These are phyloP conservation scores for Reticulascus tulasneorum DNA, from an alignment of 2,329 filamentous ascomycete species.

Conservation along the genomic window DNA sequence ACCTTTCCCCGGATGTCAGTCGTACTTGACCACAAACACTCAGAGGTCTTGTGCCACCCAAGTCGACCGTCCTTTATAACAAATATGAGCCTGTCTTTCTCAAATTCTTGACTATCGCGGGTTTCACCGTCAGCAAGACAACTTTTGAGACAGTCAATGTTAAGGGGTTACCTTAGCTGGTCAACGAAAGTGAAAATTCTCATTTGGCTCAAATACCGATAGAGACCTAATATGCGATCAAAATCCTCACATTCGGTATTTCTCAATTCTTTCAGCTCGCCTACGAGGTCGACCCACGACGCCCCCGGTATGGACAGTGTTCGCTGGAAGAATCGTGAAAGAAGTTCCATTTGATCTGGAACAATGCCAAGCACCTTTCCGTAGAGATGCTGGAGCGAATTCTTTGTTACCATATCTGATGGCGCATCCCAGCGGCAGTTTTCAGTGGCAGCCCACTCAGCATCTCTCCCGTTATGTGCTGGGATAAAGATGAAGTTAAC, in stretches of 20 bases:
- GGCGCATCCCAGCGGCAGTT: conserved; percentile 1
- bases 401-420: neutral
- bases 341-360: neutral
- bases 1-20: conserved; percentile 22
- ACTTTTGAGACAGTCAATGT: neutral
- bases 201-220: neutral
- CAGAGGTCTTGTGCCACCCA: conserved; percentile 21
- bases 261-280: conserved; percentile 1
- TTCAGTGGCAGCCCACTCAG: neutral
- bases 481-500: neutral
- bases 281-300: neutral
- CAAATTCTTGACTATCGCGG: conserved; percentile 9
- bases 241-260: neutral
- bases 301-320: neutral
- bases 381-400: conserved; percentile 5
- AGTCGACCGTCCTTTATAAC: neutral
- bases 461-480: neutral
- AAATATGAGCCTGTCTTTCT: conserved; percentile 10
- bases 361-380: neutral
- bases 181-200: neutral
- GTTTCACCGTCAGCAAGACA: too few relatives aligned
- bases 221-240: neutral
- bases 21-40: conserved; percentile 31
- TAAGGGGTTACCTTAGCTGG: neutral
- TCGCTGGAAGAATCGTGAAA: conserved; percentile 1